Conservation (phyloP, 2,329 filamentous ascomycete species). For the Cercospora zeae-maydis region DNA sequence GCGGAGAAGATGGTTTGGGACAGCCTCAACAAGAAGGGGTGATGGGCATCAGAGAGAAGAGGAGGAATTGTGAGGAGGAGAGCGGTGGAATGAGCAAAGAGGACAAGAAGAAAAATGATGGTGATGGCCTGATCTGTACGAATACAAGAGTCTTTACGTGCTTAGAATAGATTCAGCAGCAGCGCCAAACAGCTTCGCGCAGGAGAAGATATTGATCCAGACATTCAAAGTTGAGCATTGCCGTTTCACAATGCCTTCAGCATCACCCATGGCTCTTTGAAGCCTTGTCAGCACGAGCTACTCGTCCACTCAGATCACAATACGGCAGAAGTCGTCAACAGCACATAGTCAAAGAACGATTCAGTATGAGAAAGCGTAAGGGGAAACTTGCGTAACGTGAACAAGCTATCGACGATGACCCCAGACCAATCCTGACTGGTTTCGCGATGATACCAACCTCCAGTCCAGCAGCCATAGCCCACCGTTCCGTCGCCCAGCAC, state of each 20-base stretch:
- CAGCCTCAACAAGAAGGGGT: conserved; percentile 38
- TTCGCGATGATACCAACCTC: background rate
- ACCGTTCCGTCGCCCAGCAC: conserved; percentile 1
- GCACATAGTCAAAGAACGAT: background rate
- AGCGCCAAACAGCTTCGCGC: background rate
- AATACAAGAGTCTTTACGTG: background rate
- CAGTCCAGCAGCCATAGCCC: conserved; percentile 6
- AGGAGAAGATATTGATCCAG: background rate
- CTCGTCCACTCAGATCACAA: background rate
- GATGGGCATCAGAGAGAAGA: background rate
- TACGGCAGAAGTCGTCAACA: background rate
- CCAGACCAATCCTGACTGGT: background rate
- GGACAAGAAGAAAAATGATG: background rate
- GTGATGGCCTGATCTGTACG: background rate
- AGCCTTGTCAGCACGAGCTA: background rate
- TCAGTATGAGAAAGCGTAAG: background rate
- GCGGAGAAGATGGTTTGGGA: conserved; percentile 49
- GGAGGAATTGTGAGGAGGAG: background rate
- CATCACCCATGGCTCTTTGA: background rate
- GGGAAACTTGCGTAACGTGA: background rate
- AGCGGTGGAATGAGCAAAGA: background rate
- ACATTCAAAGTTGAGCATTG: background rate
- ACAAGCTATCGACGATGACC: background rate
- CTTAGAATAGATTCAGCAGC: background rate
- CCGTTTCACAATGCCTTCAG: background rate